These are phyloP conservation scores for Ascochyta rabiei DNA, from an alignment of 2,329 filamentous ascomycete genomes.

Conservation along the genomic window DNA sequence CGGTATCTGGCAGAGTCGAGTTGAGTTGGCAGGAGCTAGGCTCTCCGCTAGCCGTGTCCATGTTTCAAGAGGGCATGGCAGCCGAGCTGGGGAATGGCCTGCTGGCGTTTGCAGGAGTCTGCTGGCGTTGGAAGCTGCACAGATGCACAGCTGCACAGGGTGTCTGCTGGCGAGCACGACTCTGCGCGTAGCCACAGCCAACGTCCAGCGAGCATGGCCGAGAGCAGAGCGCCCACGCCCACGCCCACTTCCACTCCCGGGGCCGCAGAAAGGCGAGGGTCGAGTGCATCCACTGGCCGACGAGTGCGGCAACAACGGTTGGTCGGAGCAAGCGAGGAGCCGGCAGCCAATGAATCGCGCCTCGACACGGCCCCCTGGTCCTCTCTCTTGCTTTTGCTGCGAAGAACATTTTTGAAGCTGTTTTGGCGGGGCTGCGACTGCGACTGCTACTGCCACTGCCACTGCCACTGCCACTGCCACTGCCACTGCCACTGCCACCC, in stretches of 20 bases:
- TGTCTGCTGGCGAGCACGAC: not conserved
- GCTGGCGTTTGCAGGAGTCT: no score
- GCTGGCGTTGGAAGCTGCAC: not conserved
- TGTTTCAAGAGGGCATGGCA: constrained; percentile 5
- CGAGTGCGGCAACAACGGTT: constrained; percentile 6
- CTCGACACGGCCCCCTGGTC: constrained; percentile 12
- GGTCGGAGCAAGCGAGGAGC: constrained; percentile 11
- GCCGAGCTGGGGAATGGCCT: not conserved
- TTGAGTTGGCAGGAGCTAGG: no score
- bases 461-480: not conserved
- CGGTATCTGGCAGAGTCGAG: not conserved
- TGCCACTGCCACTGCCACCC: constrained; percentile 1
- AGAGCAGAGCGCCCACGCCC: not conserved
- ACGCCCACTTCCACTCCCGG: not conserved
- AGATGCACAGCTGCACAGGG: not conserved
- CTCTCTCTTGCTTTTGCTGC: not conserved
- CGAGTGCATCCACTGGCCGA: constrained; percentile 1
- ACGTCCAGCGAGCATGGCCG: not conserved
- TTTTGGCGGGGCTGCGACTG: constrained; percentile 13
- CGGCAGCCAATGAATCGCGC: constrained; percentile 10
- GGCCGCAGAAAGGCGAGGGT: not conserved
- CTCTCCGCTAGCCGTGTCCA: not conserved
- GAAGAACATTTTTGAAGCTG: constrained; percentile 11
- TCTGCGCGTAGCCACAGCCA: not conserved
- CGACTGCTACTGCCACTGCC: not conserved